Evolutionary conservation across 2,329 filamentous ascomycete genomes (phyloP).

Genomic region (Curvularia hawaiiensis): DNA sequence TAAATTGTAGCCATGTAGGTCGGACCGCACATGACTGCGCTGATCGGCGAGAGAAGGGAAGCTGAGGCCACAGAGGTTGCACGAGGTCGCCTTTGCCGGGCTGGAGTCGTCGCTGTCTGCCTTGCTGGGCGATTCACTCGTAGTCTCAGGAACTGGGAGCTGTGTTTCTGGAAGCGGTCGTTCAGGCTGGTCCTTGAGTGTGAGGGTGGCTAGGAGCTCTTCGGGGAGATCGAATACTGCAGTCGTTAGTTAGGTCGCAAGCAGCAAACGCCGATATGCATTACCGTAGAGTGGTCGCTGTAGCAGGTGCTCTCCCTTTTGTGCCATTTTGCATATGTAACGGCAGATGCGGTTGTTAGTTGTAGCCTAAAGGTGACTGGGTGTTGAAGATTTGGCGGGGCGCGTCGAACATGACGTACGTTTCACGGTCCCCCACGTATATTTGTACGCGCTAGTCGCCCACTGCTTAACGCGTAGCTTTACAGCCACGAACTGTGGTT

Average conservation of each 20-base stretch:
- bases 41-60: slow-evolving; percentile 81
- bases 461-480: neutral
- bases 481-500: neutral
- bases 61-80: slow-evolving; percentile 75
- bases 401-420: slow-evolving; percentile 17
- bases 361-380: neutral
- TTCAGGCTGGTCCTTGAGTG: slow-evolving; percentile 55
- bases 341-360: neutral
- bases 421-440: neutral
- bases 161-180: slow-evolving; percentile 25
- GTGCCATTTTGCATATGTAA: slow-evolving; percentile 29
- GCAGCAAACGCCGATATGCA: neutral
- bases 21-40: slow-evolving; percentile 82
- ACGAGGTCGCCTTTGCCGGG: slow-evolving; percentile 69
- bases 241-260: slow-evolving; percentile 16
- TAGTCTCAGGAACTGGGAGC: slow-evolving; percentile 11
- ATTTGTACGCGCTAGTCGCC: neutral
- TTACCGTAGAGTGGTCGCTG: slow-evolving; percentile 49
- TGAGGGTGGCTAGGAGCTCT: slow-evolving; percentile 72
- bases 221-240: slow-evolving; percentile 82
- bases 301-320: slow-evolving; percentile 39
- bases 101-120: slow-evolving; percentile 47
- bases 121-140: slow-evolving; percentile 40
- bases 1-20: slow-evolving; percentile 91
- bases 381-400: slow-evolving; percentile 11